Conservation (phyloP, 2,329 filamentous ascomycete genomes). For the Epichloe coenophiala region DNA sequence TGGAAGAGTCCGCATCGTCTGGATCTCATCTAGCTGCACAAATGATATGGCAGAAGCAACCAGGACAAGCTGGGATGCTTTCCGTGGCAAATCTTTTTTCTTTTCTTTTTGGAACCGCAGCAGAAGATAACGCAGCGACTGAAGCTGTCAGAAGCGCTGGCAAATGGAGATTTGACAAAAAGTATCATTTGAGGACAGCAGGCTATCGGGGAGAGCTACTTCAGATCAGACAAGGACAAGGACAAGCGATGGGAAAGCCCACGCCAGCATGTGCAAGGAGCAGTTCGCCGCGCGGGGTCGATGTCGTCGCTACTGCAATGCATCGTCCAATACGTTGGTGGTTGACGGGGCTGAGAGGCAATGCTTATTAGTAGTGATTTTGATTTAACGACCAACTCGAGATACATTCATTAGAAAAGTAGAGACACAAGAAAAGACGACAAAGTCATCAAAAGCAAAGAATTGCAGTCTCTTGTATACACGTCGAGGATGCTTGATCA, state of each 20-base stretch:
- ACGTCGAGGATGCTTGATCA: no score
- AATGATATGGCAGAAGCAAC: neutral
- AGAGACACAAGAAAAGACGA: neutral
- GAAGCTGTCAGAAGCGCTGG: neutral
- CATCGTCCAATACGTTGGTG: neutral
- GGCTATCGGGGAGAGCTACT: neutral
- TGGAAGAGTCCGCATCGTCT: neutral
- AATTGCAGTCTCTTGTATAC: neutral
- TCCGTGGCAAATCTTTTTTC: neutral
- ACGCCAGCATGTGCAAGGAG: neutral
- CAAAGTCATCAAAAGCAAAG: neutral
- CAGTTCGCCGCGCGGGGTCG: no score
- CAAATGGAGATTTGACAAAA: neutral
- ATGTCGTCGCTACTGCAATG: neutral
- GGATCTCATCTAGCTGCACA: neutral
- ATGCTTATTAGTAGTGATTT: neutral
- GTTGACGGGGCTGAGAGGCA: neutral
- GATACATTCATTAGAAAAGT: neutral
- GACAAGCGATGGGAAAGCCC: neutral
- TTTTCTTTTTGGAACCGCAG: neutral
- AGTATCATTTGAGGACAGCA: neutral
- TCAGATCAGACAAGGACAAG: neutral
- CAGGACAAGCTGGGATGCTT: neutral
- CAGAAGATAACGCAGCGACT: neutral
- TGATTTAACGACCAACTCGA: constrained; percentile 1